Conservation (phyloP, 805 yeast genomes). For the Kuraishia capsulata region DNA sequence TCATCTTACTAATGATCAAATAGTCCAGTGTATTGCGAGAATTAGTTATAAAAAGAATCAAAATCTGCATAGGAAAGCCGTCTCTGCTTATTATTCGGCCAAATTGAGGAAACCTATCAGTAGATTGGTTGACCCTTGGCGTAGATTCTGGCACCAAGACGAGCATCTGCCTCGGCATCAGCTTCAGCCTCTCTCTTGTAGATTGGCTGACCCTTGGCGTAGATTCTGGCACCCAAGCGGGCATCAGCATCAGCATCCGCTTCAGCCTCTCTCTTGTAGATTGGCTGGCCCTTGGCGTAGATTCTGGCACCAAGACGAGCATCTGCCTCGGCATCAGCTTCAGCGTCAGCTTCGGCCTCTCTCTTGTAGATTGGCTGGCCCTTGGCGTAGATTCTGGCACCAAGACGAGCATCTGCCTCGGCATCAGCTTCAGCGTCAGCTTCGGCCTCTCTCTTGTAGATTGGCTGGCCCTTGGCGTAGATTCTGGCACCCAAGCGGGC, state of each 20-base stretch:
- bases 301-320: slow-evolving; percentile 5
- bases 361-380: slow-evolving; percentile 12
- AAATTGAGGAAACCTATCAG: too few species aligned
- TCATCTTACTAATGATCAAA: too few species aligned
- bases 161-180: slow-evolving; percentile 4
- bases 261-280: slow-evolving; percentile 12
- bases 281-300: slow-evolving; percentile 2
- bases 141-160: slow-evolving; percentile 1
- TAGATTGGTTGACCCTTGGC: slow-evolving; percentile 2
- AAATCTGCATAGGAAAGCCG: too few species aligned
- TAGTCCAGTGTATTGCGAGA: too few species aligned
- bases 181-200: slow-evolving; percentile 12
- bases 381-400: slow-evolving; percentile 7
- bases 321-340: slow-evolving; percentile 5
- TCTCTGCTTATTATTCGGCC: too few species aligned
- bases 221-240: slow-evolving; percentile 3
- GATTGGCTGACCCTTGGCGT: slow-evolving; percentile 6
- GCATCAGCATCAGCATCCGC: slow-evolving; percentile 15
- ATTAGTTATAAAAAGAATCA: too few species aligned
- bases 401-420: slow-evolving; percentile 12
- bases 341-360: slow-evolving; percentile 3
- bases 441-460: slow-evolving; percentile 20
- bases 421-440: slow-evolving; percentile 19
- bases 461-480: slow-evolving; percentile 8
- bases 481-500: slow-evolving; percentile 4